Evolutionary conservation across 2,329 filamentous ascomycete genomes (phyloP), one percentile per base, ranked within the genome.

Genomic region (Neonectria ditissima): DNA sequence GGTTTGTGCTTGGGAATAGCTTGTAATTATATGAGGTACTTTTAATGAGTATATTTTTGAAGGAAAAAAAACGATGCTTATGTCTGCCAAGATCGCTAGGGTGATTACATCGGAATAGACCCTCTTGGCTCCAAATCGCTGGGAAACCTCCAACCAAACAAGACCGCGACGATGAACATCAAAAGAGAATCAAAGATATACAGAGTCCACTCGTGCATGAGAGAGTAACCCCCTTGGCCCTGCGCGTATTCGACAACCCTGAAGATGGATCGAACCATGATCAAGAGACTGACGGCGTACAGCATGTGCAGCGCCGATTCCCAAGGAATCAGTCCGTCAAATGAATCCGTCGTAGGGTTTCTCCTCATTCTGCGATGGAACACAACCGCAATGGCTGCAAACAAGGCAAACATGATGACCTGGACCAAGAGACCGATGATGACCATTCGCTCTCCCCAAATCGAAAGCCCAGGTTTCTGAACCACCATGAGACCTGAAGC

Each of bases 261-360:
- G 26, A 59, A 59, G 16, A 59, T 28, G n/a, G 55, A 59, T 7
- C 55, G 47, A 37, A 59, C 16, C 55, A 59, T 52, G 7, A 59
- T 50, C 18, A 59, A 14, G 32, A 20, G 13, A 16, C 55, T 59
- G 13, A 52, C 37, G 6, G 37, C 37, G 28, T 59, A 59, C 1
- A 59, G 55, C 55, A 59, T 59, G 39, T 59, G 52, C 14, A 59
- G 22, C 14, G 26, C 28, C 18, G 44, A 18, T 2, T 52, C 39
- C 55, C 55, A 59, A 20, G 55, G 55, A 18, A 59, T 45, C 20
- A 52, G 4, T 0, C 28, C 47, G 14, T 59, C 47, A 11, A 37
- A 18, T 1, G 55, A 52, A 11, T 43, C 47, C 2, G 39, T 8
- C 2, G 55, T 52, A 4, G 55, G 55, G 4, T 14, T 8, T 7